A percentile compares a stretch with the other conserved stretches of the same genome.
Evolutionary conservation across 2,329 filamentous ascomycete species (phyloP).

Genomic region (Calonectria crousiana): DNA sequence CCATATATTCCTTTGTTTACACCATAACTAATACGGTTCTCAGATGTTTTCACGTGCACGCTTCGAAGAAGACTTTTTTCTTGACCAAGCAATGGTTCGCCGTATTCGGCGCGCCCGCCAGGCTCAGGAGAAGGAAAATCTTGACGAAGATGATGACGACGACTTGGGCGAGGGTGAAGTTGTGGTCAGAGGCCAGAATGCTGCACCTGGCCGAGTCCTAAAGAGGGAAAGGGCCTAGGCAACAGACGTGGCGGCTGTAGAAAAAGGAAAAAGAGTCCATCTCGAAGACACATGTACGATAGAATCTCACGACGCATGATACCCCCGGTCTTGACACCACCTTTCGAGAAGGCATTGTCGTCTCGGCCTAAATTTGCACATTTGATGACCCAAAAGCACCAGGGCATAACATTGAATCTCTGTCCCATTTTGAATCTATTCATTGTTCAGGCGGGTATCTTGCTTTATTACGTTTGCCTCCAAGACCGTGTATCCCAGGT

Average conservation of each 20-base stretch:
- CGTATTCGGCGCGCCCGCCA: conserved; percentile 68
- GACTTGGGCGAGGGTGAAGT: conserved; percentile 41
- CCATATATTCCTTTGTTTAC: background rate
- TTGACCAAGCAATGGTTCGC: conserved; percentile 68
- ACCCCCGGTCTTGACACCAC: conserved; percentile 7
- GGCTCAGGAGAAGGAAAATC: conserved; percentile 56
- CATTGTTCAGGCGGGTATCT: conserved; percentile 17
- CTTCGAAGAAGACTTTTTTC: conserved; percentile 63
- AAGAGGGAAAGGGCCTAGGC: conserved; percentile 40
- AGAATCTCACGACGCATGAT: conserved; percentile 26
- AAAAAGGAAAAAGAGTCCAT: background rate
- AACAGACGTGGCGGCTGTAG: background rate
- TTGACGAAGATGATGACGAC: conserved; percentile 54
- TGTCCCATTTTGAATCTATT: conserved; percentile 9
- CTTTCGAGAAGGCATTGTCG: background rate
- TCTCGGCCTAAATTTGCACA: background rate
- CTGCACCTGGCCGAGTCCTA: conserved; percentile 30
- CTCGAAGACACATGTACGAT: conserved; percentile 13
- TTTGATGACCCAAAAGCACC: background rate
- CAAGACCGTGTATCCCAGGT: background rate
- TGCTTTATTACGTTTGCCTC: conserved; percentile 8
- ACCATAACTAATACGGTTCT: conserved; percentile 9
- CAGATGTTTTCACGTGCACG: conserved; percentile 59
- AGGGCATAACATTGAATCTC: background rate
- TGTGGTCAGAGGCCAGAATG: conserved; percentile 40